phyloP scores from a whole-genome alignment of 1,139 yeast species.

The Chernovozyma aurita region DNA sequence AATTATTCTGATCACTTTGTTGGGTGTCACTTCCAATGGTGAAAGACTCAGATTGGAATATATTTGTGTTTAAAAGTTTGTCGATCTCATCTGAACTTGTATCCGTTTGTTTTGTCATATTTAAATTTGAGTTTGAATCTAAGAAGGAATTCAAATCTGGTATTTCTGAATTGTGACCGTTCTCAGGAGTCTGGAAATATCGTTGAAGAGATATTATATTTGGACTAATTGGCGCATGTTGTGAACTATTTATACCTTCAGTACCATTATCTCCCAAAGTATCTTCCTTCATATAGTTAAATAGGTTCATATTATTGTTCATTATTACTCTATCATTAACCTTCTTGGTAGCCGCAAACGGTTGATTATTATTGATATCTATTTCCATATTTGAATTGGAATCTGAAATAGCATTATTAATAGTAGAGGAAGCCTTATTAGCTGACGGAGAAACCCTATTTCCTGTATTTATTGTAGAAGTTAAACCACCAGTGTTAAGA shows the following conservation, averaged over 20 bases:
- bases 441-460: slow-evolving; percentile 1
- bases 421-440: neutral
- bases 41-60: slow-evolving; percentile 33
- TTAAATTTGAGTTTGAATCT: neutral
- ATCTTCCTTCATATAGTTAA: slow-evolving; percentile 16
- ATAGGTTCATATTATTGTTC: slow-evolving; percentile 21
- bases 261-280: slow-evolving; percentile 6
- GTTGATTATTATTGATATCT: neutral
- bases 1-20: slow-evolving; percentile 10
- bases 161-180: slow-evolving; percentile 5
- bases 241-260: neutral
- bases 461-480: neutral
- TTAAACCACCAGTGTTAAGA: slow-evolving; percentile 15
- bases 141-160: slow-evolving; percentile 13
- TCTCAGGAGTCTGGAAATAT: slow-evolving; percentile 1
- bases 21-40: slow-evolving; percentile 13
- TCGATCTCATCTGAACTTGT: slow-evolving; percentile 32
- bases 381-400: neutral
- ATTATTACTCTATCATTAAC: slow-evolving; percentile 19
- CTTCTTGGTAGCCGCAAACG: neutral
- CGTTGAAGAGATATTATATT: slow-evolving; percentile 8
- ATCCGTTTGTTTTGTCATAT: neutral
- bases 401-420: neutral
- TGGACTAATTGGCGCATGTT: slow-evolving; percentile 6
- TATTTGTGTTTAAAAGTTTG: slow-evolving; percentile 34